phyloP scores from a whole-genome alignment of 331 rosid genomes.

The Arachis monticola region DNA sequence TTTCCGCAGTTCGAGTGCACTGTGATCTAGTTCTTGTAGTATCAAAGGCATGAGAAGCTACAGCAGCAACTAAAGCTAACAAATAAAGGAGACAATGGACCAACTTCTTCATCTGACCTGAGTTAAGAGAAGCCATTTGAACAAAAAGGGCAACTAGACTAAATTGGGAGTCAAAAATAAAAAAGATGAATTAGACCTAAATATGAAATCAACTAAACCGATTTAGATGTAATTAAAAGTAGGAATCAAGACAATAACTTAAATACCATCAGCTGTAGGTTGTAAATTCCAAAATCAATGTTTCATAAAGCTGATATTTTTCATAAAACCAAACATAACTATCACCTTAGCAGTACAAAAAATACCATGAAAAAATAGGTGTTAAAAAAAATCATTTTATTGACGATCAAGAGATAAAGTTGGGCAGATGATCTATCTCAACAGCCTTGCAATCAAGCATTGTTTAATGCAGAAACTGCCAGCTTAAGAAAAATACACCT shows the following conservation, averaged over 20 bases:
- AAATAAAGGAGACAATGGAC: constrained; percentile 73
- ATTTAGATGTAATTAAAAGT: too few species aligned
- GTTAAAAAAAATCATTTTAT: constrained; percentile 20
- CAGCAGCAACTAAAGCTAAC: constrained; percentile 84
- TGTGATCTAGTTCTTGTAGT: constrained; percentile 80
- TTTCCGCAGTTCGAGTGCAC: constrained; percentile 37
- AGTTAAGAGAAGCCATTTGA: constrained; percentile 29
- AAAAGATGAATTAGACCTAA: too few species aligned
- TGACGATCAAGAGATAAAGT: constrained; percentile 53
- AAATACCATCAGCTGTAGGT: constrained; percentile 22
- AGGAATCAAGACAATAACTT: too few species aligned
- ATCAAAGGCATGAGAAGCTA: constrained; percentile 95
- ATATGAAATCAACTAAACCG: too few species aligned
- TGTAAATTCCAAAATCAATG: constrained; percentile 32
- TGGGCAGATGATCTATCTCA: constrained; percentile 82
- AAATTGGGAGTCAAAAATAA: too few species aligned
- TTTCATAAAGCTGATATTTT: constrained; percentile 15
- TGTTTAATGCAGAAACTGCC: constrained; percentile 85
- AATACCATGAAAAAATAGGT: constrained; percentile 22
- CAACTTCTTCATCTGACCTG: constrained; percentile 77
- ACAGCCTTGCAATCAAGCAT: constrained; percentile 90
- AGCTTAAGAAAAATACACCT: constrained; percentile 80
- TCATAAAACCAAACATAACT: not conserved
- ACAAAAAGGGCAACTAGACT: not conserved
- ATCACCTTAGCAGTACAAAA: not conserved